These are phyloP conservation scores for Knufia petricola DNA, from an alignment of 2,329 filamentous ascomycete genomes.

Conservation along the genomic window DNA sequence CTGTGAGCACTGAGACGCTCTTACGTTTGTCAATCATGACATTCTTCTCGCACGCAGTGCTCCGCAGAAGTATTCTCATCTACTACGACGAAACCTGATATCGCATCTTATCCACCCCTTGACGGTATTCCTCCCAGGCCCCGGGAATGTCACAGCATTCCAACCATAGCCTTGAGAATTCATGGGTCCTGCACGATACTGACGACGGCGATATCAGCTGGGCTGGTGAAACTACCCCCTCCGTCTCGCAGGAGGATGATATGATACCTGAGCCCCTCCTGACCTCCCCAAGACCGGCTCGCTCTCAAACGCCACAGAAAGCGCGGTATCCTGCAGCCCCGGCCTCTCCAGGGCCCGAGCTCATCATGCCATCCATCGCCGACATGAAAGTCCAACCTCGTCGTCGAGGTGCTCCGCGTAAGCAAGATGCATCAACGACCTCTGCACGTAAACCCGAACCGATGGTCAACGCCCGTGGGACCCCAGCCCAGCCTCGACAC, in stretches of 20 bases:
- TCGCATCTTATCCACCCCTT: background rate
- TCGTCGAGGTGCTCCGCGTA: background rate
- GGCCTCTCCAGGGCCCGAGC: constrained; percentile 13
- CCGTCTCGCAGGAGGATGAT: constrained; percentile 2
- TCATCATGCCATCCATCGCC: constrained; percentile 20
- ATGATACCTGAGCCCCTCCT: background rate
- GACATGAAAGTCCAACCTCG: background rate
- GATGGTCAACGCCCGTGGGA: background rate
- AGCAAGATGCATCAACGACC: constrained; percentile 1
- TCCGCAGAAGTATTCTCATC: background rate
- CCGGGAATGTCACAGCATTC: background rate
- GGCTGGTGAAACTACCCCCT: background rate
- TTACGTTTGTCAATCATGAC: background rate
- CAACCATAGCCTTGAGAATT: constrained; percentile 8
- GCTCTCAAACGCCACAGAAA: background rate
- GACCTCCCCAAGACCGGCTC: background rate
- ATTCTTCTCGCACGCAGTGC: background rate
- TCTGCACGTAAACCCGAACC: background rate
- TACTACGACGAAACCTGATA: background rate
- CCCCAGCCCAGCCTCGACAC: background rate
- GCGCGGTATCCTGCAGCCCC: background rate
- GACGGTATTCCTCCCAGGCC: no score
- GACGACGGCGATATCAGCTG: constrained; percentile 10
- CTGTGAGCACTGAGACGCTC: background rate
- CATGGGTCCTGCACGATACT: constrained; percentile 14